Base-by-base conservation (phyloP, 2,329 filamentous ascomycete species). In the Colletotrichum kahawae region DNA sequence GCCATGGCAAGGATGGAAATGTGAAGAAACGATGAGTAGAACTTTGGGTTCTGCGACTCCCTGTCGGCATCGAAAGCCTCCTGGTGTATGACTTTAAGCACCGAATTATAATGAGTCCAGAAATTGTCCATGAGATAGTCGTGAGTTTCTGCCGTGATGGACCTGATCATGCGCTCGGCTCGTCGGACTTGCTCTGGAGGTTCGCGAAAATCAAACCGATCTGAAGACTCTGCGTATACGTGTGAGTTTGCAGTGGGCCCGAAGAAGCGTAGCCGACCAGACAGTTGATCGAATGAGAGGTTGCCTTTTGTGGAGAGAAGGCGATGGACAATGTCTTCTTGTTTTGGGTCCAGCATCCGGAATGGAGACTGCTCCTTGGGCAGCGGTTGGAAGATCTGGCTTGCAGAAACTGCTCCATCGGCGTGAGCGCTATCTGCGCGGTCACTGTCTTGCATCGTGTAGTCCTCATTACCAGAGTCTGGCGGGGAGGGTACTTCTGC, bases 201-300 rank as follows among this genome's bases (percentile, higher is more conserved):
- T 70, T 88, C 86, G 16, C 82, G 81, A 2, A 81, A 81, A 60
- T 83, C 80, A 16, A 82, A 79, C n/a, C 82, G 82, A 60, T 81
- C 79, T 3, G 82, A 78, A 2, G 83, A 79, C 36, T 84, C 84
- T 5, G 87, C 87, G 75, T 89, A 87, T 18, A 90, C 87, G 68
- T 90, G 88, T 71, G 85, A 87, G 79, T 89, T 90, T 64, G 88
- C 88, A 5, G 88, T 90, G 2, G 88, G 87, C 2, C 88, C 88
- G 71, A 89, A 90, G 81, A 89, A 90, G 29, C 88, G 84, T 7
- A 88, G 79, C n/a, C 86, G 82, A 6, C 88, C 88, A 24, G 85
- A 88, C 3, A 89, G 81, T 75, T 88, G 88, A 75, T 90, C 88
- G 71, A 90, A 88, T 18, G 86, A 87, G 12, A 90, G 82, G 78